Base-by-base conservation (phyloP, 2,329 filamentous ascomycete species). In the Orbilia ellipsospora region DNA sequence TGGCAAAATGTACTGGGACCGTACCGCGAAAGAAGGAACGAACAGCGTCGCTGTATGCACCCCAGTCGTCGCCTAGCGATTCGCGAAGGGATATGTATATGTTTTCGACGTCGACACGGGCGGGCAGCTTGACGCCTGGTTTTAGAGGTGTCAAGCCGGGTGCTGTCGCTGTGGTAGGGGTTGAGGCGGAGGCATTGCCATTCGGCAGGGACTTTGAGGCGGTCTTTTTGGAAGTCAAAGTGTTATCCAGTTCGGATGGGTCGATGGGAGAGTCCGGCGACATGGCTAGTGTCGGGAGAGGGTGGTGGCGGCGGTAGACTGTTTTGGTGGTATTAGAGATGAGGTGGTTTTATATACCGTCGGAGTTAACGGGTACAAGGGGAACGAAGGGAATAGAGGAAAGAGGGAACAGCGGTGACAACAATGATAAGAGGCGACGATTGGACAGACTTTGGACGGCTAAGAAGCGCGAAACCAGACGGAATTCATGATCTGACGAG, bases 21-120 rank as follows among this genome's bases (percentile, higher is more conserved):
- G 23, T 72, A 77, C 73, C 73, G 60, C 73, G 73, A 77, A 77
- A 77, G 66, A 78, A 70, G 52, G 70, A 77, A 4, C 73, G 65
- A 10, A 77, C 73, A 20, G 73, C 73, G 62, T 77, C 73, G 61
- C 66, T 77, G 31, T 77, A 77, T 20, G 73, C 52, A 12, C 73
- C 66, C 65, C 73, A 70, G 31, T 77, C 67, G 60, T 77, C 73
- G 62, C 73, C 73, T 59, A 77, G 57, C 31, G 66, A 70, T 72
- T 77, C 73, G 55, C 73, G 65, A 59, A 77, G 73, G 20, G 73
- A 62, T 6, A 65, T 61, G 56, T 77, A 77, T 36, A 77, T 67
- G n/a, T 77, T 70, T 28, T 77, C 73, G 66, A 77, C 73, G 50
- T 77, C 73, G 61, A 77, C 67, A 45, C 73, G 73, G 15, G 73